Evolutionary conservation across 345 rosid genomes (phyloP).

Genomic region (Brassica nigra): DNA sequence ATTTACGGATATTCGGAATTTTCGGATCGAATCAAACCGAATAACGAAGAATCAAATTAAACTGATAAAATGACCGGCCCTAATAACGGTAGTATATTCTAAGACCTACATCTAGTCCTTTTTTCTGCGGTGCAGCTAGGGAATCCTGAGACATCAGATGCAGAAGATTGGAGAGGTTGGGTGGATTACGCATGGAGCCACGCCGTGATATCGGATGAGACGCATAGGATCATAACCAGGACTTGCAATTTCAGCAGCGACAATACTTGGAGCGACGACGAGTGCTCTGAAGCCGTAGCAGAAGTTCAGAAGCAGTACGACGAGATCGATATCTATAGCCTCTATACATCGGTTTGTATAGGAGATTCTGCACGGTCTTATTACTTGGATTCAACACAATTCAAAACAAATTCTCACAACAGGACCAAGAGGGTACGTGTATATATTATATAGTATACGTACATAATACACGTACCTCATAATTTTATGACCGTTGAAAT

Average conservation of each 20-base stretch:
- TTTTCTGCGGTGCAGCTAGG: constrained; percentile 59
- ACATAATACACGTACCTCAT: not conserved
- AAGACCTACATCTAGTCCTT: not conserved
- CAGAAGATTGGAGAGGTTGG: constrained; percentile 92
- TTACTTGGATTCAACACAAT: constrained; percentile 25
- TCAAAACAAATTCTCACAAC: constrained; percentile 20
- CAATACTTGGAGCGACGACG: constrained; percentile 79
- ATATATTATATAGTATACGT: not conserved
- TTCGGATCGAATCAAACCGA: no score
- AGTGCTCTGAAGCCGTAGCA: constrained; percentile 54
- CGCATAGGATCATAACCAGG: constrained; percentile 72
- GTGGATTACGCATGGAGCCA: constrained; percentile 99
- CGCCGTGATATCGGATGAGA: constrained; percentile 91
- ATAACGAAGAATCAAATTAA: no score
- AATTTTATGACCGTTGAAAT: not conserved
- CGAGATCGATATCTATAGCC: constrained; percentile 86
- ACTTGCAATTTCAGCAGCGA: constrained; percentile 81
- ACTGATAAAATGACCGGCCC: no score
- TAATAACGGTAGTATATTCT: not conserved
- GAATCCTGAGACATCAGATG: constrained; percentile 93
- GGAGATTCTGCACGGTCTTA: constrained; percentile 46
- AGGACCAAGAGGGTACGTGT: constrained; percentile 29
- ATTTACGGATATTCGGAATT: no score
- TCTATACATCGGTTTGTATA: constrained; percentile 76
- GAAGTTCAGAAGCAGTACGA: constrained; percentile 76